Evolutionary conservation across 441 rosid genomes (phyloP), one percentile per base, ranked within the genome.

Genomic region (Euphorbia celastroides): DNA sequence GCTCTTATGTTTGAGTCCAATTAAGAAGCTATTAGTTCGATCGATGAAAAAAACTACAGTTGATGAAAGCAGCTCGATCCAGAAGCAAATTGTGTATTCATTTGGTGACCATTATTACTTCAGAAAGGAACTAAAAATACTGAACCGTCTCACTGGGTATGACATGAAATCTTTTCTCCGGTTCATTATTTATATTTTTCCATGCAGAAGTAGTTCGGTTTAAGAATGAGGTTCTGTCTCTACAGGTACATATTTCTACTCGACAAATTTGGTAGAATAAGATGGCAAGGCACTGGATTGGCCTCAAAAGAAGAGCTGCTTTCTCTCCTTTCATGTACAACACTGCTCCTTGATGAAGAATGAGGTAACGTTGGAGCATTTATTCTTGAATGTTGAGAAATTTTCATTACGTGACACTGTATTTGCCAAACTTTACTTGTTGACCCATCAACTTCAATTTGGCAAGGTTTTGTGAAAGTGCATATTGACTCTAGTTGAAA

Each of bases 71-170:
- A 78, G 68, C 61, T 70, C 60, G 25, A 82, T 87, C 32, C 85
- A 82, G 71, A 87, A 82, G 78, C 90, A 85, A 76, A 70, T 61
- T 74, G 90, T 74, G 62, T 93, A 90, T 77, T 83, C 90, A 2
- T 93, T 93, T 52, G 97, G 96, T 34, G 96, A 93, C 77, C 91
- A 93, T 72, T 93, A 88, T 73, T 72, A 83, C 81, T 87, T 93
- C 76, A 70, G 98, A 56, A 93, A 90, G 79, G 88, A 86, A 65
- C 86, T 84, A 23, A 87, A 83, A 72, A 77, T 93, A 73, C 72
- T 87, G 70, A 93, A 90, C 79, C 94, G 90, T 79, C 91, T 90
- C 54, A 82, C 98, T 9, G 98, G 97, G 98, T 93, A 90, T n/a
- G 26, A n/a, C 73, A 90, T n/a, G 26, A n/a, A 74, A 60, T 44